Conservation (phyloP, 345 rosid genomes). For the Gossypium bickii region DNA sequence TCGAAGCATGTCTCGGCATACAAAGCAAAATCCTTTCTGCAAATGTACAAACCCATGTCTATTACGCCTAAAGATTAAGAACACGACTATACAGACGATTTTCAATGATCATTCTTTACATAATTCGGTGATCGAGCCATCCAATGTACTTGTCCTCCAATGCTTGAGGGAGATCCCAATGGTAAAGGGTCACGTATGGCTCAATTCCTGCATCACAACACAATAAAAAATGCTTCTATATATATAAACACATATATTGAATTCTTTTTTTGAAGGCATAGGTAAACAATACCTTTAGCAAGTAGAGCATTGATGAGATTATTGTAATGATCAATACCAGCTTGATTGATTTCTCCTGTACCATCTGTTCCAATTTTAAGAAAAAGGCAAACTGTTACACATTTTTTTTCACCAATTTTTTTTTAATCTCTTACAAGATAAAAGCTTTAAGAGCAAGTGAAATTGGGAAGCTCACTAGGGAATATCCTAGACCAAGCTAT, state of each 20-base stretch:
- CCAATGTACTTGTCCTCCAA: constrained; percentile 70
- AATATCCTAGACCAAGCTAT: constrained; percentile 89
- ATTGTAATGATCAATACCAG: constrained; percentile 89
- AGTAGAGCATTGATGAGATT: constrained; percentile 75
- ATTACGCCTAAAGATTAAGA: not conserved
- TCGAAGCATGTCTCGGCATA: constrained; percentile 81
- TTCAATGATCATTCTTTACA: constrained; percentile 36
- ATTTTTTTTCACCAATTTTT: too few species aligned
- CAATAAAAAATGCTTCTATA: not conserved
- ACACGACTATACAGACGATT: not conserved
- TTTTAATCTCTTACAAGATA: not conserved
- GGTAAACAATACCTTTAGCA: constrained; percentile 42
- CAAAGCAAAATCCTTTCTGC: constrained; percentile 70
- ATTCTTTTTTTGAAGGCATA: not conserved
- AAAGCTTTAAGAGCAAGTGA: not conserved
- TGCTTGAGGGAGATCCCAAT: constrained; percentile 98
- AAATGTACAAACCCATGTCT: not conserved
- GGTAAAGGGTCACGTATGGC: constrained; percentile 90
- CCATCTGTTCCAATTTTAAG: constrained; percentile 45
- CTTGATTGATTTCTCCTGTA: constrained; percentile 71
- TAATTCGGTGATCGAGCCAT: constrained; percentile 73
- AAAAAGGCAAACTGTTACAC: not conserved
- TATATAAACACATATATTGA: not conserved
- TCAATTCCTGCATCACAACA: constrained; percentile 43
- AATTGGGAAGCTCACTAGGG: constrained; percentile 48